phyloP scores from a whole-genome alignment of 148 eudicot genomes.

The Rhododendron kiyosumense region DNA sequence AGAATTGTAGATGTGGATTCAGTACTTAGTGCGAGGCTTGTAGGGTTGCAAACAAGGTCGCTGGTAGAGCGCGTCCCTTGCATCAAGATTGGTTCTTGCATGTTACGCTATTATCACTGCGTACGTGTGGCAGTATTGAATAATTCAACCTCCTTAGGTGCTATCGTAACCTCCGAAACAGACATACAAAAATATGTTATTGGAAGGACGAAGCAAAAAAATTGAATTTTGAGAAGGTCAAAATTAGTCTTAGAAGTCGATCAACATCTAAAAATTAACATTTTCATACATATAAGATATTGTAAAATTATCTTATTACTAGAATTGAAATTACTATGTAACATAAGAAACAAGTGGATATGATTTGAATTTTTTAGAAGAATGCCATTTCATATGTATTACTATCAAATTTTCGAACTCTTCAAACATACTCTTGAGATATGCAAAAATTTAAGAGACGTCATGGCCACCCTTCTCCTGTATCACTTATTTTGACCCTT shows the following conservation, averaged over 20 bases:
- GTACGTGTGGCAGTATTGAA: neutral
- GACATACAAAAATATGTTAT: neutral
- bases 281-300: neutral
- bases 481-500: neutral
- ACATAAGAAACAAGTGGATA: neutral
- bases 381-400: neutral
- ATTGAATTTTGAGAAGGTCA: neutral
- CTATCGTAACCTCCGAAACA: neutral
- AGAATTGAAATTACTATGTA: no score
- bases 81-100: neutral
- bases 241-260: neutral
- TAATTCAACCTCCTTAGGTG: neutral
- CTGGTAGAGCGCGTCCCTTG: neutral
- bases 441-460: neutral
- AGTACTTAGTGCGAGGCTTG: neutral
- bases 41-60: neutral
- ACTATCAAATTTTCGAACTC: neutral
- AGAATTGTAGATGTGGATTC: neutral
- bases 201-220: neutral
- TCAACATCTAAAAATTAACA: neutral
- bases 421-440: neutral
- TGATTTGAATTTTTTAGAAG: neutral
- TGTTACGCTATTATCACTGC: neutral
- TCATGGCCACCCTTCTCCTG: neutral
- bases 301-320: no score